Conservation (phyloP, 352 stramenopile species). For the Hyaloperonospora arabidopsidis region DNA sequence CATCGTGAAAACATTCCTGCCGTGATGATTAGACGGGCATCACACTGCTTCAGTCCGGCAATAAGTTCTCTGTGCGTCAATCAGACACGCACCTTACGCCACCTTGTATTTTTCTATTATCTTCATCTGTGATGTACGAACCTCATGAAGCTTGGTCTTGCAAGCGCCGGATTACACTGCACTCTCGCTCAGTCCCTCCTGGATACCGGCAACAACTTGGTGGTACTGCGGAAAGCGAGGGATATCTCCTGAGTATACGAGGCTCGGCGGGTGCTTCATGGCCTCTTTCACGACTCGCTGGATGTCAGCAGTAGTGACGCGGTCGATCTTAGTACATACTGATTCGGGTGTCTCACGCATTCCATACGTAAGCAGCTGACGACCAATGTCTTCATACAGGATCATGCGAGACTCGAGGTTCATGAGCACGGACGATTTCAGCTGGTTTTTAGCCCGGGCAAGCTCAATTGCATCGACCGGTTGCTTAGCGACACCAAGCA, state of each 20-base stretch:
- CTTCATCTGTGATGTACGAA: no score
- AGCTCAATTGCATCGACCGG: constrained; percentile 85
- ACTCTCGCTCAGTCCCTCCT: constrained; percentile 46
- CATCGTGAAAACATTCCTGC: no score
- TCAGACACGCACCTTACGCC: no score
- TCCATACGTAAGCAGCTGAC: constrained; percentile 96
- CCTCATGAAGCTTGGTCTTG: no score
- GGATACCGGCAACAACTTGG: constrained; percentile 64
- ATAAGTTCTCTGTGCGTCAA: no score
- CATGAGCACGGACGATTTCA: constrained; percentile 98
- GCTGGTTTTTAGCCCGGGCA: constrained; percentile 95
- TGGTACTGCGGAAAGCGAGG: constrained; percentile 76
- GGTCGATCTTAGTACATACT: constrained; percentile 85
- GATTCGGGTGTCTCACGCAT: constrained; percentile 83
- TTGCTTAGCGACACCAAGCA: constrained; percentile 81
- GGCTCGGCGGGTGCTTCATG: constrained; percentile 69
- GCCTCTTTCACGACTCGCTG: constrained; percentile 69
- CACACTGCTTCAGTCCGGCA: no score
- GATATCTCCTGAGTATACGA: constrained; percentile 81
- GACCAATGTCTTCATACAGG: constrained; percentile 98
- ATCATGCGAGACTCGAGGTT: constrained; percentile 97
- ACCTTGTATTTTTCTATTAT: no score
- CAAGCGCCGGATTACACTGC: no score
- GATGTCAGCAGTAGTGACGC: constrained; percentile 79
- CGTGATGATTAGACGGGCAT: no score